Conservation (phyloP, 2,329 filamentous ascomycete genomes). For the Knufia fluminis region DNA sequence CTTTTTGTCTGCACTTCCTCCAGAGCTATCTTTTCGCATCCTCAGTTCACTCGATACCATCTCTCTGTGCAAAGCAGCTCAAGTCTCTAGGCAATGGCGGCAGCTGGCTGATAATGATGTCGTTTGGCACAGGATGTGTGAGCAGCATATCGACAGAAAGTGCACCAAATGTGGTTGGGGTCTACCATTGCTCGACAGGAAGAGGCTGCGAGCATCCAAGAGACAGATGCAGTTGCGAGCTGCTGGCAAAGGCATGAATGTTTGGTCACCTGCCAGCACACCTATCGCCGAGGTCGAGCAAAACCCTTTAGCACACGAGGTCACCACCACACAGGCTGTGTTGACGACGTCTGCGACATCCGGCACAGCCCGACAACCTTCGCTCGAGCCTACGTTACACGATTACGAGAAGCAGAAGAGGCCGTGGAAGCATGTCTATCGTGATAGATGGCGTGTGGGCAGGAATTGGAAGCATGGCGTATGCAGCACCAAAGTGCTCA, state of each 20-base stretch:
- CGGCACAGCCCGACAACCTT: conserved; percentile 8
- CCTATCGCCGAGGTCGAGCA: conserved; percentile 33
- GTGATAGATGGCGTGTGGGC: conserved; percentile 87
- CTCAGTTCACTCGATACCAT: conserved; percentile 86
- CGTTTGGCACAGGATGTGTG: conserved; percentile 97
- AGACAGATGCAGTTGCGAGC: conserved; percentile 68
- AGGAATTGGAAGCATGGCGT: conserved; percentile 96
- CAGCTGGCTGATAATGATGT: conserved; percentile 91
- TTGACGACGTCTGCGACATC: conserved; percentile 7
- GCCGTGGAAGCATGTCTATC: conserved; percentile 96
- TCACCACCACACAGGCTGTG: background rate
- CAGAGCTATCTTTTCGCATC: conserved; percentile 88
- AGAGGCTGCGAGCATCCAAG: conserved; percentile 77
- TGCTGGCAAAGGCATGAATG: conserved; percentile 47
- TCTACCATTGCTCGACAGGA: conserved; percentile 77
- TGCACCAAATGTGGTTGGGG: conserved; percentile 96
- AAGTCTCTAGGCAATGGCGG: conserved; percentile 84
- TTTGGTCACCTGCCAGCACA: conserved; percentile 44
- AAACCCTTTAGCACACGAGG: background rate
- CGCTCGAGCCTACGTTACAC: conserved; percentile 10
- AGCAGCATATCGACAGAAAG: conserved; percentile 89
- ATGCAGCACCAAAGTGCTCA: conserved; percentile 73
- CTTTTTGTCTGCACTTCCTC: conserved; percentile 78
- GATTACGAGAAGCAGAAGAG: conserved; percentile 29
- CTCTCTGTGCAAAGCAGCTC: conserved; percentile 88